Conservation (phyloP, 768 basidiomycete species). For the Boletus subparvulus region DNA sequence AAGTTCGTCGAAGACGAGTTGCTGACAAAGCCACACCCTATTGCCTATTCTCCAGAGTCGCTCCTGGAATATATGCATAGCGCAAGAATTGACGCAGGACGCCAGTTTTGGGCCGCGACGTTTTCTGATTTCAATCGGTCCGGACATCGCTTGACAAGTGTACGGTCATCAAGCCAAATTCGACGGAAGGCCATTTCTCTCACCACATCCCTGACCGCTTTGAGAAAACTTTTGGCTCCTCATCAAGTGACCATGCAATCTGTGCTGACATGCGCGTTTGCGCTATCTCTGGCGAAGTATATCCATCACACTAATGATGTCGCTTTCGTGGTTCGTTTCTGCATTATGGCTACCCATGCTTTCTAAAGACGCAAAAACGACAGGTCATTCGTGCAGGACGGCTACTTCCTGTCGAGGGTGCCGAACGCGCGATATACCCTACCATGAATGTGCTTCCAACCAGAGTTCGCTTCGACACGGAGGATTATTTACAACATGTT, state of each 20-base stretch:
- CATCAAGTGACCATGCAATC: slow-evolving; percentile 34
- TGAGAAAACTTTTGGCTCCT: slow-evolving; percentile 20
- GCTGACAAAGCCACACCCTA: slow-evolving; percentile 6
- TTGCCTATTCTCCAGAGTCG: slow-evolving; percentile 9
- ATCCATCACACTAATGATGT: slow-evolving; percentile 28
- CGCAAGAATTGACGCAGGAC: slow-evolving; percentile 12
- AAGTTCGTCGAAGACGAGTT: slow-evolving; percentile 28
- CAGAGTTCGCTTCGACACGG: slow-evolving; percentile 20
- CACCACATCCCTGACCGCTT: slow-evolving; percentile 15
- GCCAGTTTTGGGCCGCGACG: slow-evolving; percentile 24
- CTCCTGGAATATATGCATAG: slow-evolving; percentile 25
- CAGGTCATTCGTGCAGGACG: slow-evolving; percentile 35
- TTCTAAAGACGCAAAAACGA: background rate
- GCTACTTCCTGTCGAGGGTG: slow-evolving; percentile 25
- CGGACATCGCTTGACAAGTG: slow-evolving; percentile 1
- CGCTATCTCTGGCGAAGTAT: slow-evolving; percentile 23
- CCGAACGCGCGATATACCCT: slow-evolving; percentile 25
- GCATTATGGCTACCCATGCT: background rate
- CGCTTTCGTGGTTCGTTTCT: slow-evolving; percentile 32
- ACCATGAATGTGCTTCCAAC: slow-evolving; percentile 31
- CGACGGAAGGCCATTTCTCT: slow-evolving; percentile 15
- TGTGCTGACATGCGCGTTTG: slow-evolving; percentile 30
- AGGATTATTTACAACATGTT: slow-evolving; percentile 16
- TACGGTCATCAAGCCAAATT: slow-evolving; percentile 2
- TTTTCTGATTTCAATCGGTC: slow-evolving; percentile 25